phyloP scores from a whole-genome alignment of 441 rosid genomes.

The Mallotus japonicus region DNA sequence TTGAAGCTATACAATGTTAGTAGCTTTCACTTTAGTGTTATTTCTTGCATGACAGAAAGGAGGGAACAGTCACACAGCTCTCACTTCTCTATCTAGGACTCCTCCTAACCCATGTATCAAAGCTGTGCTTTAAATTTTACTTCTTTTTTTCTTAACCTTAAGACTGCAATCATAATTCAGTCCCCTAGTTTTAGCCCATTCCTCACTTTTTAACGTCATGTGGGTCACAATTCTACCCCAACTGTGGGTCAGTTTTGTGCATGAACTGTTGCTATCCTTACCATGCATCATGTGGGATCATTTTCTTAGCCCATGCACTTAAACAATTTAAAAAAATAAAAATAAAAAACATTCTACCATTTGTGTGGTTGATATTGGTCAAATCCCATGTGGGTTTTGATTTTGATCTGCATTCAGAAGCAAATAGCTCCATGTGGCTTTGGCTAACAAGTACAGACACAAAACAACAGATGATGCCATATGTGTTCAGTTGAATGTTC shows the following conservation, averaged over 20 bases:
- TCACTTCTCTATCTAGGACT: background rate
- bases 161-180: conserved; percentile 35
- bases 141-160: background rate
- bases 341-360: background rate
- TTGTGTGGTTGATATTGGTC: background rate
- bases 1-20: background rate
- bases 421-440: conserved; percentile 15
- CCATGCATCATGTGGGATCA: conserved; percentile 6
- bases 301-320: conserved; percentile 16
- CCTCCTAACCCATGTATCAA: conserved; percentile 5
- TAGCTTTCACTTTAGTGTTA: conserved; percentile 31
- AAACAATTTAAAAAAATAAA: background rate
- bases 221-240: conserved; percentile 29
- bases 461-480: background rate
- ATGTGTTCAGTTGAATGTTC: conserved; percentile 1
- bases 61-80: no score
- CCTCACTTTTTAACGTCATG: conserved; percentile 26
- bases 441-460: background rate
- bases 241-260: conserved; percentile 20
- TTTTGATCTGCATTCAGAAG: conserved; percentile 1
- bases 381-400: background rate
- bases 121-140: conserved; percentile 28
- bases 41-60: conserved; percentile 33
- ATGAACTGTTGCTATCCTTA: conserved; percentile 6
- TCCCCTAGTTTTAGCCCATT: conserved; percentile 21